Conservation (phyloP, 2,329 filamentous ascomycete genomes). For the Nothophaeocryptopus gaeumannii region DNA sequence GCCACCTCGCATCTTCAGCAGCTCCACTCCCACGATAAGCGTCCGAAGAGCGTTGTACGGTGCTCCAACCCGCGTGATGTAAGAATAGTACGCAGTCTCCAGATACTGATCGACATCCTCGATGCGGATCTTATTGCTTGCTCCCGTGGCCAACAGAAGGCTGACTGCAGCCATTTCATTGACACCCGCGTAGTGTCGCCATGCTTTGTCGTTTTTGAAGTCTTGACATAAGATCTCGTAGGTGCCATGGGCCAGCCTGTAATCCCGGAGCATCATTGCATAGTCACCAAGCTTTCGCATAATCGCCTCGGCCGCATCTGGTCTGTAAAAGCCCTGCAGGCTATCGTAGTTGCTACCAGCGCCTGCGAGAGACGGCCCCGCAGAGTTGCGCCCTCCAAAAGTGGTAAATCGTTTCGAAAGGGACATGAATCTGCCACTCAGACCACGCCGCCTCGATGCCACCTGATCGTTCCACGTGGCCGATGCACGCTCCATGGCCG, state of each 20-base stretch:
- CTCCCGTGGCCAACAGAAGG: conserved; percentile 72
- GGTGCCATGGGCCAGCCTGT: conserved; percentile 85
- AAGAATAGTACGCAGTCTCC: conserved; percentile 88
- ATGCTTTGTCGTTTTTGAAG: conserved; percentile 93
- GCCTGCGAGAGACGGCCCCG: conserved; percentile 47
- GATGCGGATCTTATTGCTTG: conserved; percentile 69
- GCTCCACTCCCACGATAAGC: conserved; percentile 72
- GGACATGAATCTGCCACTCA: conserved; percentile 91
- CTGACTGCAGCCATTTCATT: conserved; percentile 94
- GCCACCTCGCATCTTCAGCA: conserved; percentile 76
- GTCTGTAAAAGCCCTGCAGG: conserved; percentile 74
- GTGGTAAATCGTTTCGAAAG: conserved; percentile 85
- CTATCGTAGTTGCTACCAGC: conserved; percentile 71
- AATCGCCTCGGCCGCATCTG: conserved; percentile 80
- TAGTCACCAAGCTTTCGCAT: conserved; percentile 94
- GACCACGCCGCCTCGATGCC: conserved; percentile 80
- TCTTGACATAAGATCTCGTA: conserved; percentile 88
- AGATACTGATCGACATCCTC: conserved; percentile 85
- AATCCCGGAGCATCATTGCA: conserved; percentile 94
- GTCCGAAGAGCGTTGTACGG: conserved; percentile 78
- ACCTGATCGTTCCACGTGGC: conserved; percentile 97
- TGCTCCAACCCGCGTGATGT: conserved; percentile 76
- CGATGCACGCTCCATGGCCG: conserved; percentile 91
- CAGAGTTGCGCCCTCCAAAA: conserved; percentile 66
- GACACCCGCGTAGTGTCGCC: conserved; percentile 88